phyloP scores from a whole-genome alignment of 2,329 filamentous ascomycete species.

The Dactylellina parvicollis region DNA sequence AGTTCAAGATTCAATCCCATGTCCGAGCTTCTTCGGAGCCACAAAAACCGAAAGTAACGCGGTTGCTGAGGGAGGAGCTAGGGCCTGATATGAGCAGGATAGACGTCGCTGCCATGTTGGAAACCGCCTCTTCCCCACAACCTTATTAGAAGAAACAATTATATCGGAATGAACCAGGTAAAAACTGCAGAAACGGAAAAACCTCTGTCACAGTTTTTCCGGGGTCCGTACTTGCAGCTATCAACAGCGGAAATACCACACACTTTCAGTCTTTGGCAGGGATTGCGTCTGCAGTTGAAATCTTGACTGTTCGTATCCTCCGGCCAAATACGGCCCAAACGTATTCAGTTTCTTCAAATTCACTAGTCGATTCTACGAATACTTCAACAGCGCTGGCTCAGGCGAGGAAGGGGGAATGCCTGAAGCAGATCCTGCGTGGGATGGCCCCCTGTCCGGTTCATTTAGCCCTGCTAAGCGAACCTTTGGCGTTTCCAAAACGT shows the following conservation, averaged over 20 bases:
- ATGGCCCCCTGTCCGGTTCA: slow-evolving; percentile 33
- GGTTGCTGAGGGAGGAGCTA: slow-evolving; percentile 19
- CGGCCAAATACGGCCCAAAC: slow-evolving; percentile 24
- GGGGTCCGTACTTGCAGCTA: slow-evolving; percentile 17
- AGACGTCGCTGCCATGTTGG: not conserved
- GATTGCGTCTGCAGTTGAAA: not conserved
- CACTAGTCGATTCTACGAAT: slow-evolving; percentile 23
- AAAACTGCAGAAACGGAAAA: slow-evolving; percentile 31
- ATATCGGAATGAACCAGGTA: slow-evolving; percentile 18
- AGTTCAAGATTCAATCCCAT: not conserved
- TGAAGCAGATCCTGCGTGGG: slow-evolving; percentile 49
- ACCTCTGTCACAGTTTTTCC: slow-evolving; percentile 43
- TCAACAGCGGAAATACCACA: slow-evolving; percentile 20
- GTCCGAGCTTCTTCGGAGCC: slow-evolving; percentile 18
- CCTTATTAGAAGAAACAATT: slow-evolving; percentile 25
- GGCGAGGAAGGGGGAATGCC: slow-evolving; percentile 23
- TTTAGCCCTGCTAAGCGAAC: slow-evolving; percentile 35
- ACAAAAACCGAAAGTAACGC: slow-evolving; percentile 24
- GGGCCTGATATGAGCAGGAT: slow-evolving; percentile 14
- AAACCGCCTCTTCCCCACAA: slow-evolving; percentile 34
- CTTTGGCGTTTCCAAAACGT: slow-evolving; percentile 50
- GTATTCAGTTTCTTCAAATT: slow-evolving; percentile 28
- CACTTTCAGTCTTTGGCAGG: not conserved
- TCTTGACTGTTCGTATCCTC: not conserved
- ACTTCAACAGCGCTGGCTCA: slow-evolving; percentile 18